Percentiles rank a stretch among this genome's conserved stretches.
phyloP scores from a whole-genome alignment of 2,329 filamentous ascomycete genomes.

The Fusarium dimerum region DNA sequence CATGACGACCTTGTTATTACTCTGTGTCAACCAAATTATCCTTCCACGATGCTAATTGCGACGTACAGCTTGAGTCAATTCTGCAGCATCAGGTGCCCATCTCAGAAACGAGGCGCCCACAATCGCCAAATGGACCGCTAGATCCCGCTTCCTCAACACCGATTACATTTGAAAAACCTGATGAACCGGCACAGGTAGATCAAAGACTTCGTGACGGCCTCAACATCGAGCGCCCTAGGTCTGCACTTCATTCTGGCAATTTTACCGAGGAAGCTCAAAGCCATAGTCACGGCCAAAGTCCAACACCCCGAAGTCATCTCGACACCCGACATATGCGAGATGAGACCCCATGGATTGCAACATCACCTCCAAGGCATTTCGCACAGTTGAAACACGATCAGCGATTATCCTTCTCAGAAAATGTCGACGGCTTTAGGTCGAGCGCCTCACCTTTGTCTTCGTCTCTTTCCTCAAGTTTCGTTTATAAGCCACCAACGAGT shows the following conservation, averaged over 20 bases:
- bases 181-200: constrained; percentile 24
- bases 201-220: constrained; percentile 54
- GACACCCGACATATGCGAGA: constrained; percentile 20
- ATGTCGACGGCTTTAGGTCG: constrained; percentile 41
- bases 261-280: constrained; percentile 50
- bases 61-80: constrained; percentile 40
- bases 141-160: constrained; percentile 47
- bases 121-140: constrained; percentile 39
- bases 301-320: constrained; percentile 5
- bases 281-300: constrained; percentile 9
- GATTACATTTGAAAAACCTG: constrained; percentile 43
- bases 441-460: constrained; percentile 66
- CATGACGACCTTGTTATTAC: constrained; percentile 1
- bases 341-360: constrained; percentile 50
- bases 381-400: constrained; percentile 47
- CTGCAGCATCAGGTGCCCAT: constrained; percentile 26
- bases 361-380: constrained; percentile 57
- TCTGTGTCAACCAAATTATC: neutral
- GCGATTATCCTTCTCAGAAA: constrained; percentile 32
- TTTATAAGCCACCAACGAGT: constrained; percentile 86
- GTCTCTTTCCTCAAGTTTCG: constrained; percentile 76
- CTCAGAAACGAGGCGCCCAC: constrained; percentile 24
- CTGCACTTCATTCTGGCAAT: constrained; percentile 69
- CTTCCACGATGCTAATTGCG: constrained; percentile 9
- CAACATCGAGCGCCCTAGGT: constrained; percentile 79